Percentiles rank a stretch among this genome's conserved stretches.
These are phyloP conservation scores for Cordyceps militaris DNA, from an alignment of 2,329 filamentous ascomycete genomes.

Conservation along the genomic window DNA sequence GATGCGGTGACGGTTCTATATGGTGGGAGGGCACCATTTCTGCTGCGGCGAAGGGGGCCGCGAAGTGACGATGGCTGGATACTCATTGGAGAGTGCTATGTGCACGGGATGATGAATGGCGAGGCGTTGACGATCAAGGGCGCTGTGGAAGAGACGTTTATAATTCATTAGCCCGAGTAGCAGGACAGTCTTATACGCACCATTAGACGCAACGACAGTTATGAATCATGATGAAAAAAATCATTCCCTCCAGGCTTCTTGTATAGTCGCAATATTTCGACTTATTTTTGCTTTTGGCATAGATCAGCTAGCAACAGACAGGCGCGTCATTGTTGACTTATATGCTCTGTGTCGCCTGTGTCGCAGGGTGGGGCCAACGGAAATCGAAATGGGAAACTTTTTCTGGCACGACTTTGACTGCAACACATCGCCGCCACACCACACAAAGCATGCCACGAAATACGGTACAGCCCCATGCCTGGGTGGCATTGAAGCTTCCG, in stretches of 20 bases:
- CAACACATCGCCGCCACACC: not conserved
- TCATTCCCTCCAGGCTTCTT: not conserved
- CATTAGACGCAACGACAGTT: too few relatives aligned
- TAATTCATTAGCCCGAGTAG: conserved; percentile 16
- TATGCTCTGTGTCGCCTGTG: not conserved
- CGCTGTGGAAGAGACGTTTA: conserved; percentile 24
- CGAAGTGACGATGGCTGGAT: conserved; percentile 17
- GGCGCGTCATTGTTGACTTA: not conserved
- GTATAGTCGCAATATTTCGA: not conserved
- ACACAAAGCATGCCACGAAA: conserved; percentile 23
- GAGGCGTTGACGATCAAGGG: conserved; percentile 22
- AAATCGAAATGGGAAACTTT: conserved; percentile 7
- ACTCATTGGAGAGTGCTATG: conserved; percentile 31
- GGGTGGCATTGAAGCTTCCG: conserved; percentile 53
- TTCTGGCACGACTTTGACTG: not conserved
- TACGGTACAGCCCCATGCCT: conserved; percentile 46
- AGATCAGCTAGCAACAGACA: not conserved
- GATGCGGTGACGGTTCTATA: conserved; percentile 27
- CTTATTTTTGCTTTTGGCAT: too few relatives aligned
- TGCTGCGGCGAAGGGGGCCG: conserved; percentile 19
- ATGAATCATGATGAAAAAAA: not conserved
- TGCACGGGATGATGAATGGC: conserved; percentile 31
- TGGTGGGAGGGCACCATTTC: conserved; percentile 27
- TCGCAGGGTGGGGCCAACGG: not conserved
- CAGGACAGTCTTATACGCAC: not conserved